Base-by-base conservation (phyloP, 257 asterid genomes). In the Nyctanthes arbortristis region DNA sequence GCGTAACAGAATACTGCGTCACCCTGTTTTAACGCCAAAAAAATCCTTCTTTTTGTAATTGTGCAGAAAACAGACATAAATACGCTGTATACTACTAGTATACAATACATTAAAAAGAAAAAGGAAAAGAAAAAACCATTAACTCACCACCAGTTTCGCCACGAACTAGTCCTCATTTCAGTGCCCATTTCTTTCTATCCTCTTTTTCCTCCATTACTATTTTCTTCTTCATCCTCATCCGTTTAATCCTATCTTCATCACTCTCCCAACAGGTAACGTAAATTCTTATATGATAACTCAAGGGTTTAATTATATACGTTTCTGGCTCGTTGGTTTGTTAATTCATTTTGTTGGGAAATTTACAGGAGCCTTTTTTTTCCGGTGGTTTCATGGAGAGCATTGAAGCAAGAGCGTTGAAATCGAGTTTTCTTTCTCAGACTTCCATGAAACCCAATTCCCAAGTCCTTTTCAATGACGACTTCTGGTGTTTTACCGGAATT, bases 351-450 rank as follows among this genome's bases (percentile, higher is more conserved):
- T 9, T 24, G 59, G 8, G 28, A 7, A 52, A 52, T 39, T 65
- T 30, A 4, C 22, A 34, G 36, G 8, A 35, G 56, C 27, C 14
- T 63, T 52, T 11, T 67, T 31, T 16, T 57, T 5, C 6, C 33
- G 1, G 18, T 27, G 3, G 34, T 3, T 64, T 55, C 49, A 94
- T 95, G 99, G 99, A 92, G 77, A 85, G 92, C 78, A 83, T 85
- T 74, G 98, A 85, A 73, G 95, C 93, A 10, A 87, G 88, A 79
- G 99, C 99, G 69, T 76, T 95, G 86, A 95, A 95, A 78, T 80
- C 98, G 43, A 88, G 97, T 82, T 82, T 89, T 72, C 83, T 84
- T 28, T 85, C 90, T 5, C 96, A 88, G 52, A 81, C 86, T 80
- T 70, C 82, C 59, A 37, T 58, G 77, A 87, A 82, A 74, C 40